Evolutionary conservation across 116 monocot genomes (phyloP).

Genomic region (Cymodocea nodosa): DNA sequence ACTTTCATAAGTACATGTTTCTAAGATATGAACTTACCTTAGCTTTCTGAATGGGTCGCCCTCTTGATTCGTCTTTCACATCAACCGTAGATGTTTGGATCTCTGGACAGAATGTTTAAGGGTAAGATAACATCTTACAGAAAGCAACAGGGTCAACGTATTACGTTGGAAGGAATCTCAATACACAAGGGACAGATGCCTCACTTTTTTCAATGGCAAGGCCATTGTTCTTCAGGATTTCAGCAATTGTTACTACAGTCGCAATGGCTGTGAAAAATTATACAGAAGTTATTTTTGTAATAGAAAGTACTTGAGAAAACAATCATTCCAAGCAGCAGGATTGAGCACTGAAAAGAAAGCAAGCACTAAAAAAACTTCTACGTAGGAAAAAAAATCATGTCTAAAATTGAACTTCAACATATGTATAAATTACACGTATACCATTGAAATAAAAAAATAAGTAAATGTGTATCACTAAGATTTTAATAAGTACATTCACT

Average conservation of each 20-base stretch:
- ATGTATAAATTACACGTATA: too few species aligned
- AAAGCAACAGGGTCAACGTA: background rate
- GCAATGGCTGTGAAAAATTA: slow-evolving; percentile 23
- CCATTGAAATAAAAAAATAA: too few species aligned
- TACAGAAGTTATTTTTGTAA: background rate
- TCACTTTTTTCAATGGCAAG: slow-evolving; percentile 37
- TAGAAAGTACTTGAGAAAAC: background rate
- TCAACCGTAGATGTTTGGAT: slow-evolving; percentile 68
- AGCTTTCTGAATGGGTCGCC: slow-evolving; percentile 61
- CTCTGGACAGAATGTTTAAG: slow-evolving; percentile 17
- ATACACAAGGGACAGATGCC: background rate
- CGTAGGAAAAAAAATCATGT: too few species aligned
- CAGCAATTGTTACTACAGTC: slow-evolving; percentile 39
- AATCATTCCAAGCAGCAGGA: background rate
- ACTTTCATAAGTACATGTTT: too few species aligned
- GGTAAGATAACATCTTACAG: background rate
- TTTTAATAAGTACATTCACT: too few species aligned
- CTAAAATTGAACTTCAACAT: too few species aligned
- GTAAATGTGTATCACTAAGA: too few species aligned
- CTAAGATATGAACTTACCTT: slow-evolving; percentile 34
- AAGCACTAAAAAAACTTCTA: too few species aligned
- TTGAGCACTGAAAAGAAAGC: too few species aligned
- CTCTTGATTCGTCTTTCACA: slow-evolving; percentile 65
- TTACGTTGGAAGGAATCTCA: background rate
- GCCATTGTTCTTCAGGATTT: slow-evolving; percentile 42